These are phyloP conservation scores for Primulina eburnea DNA, from an alignment of 257 asterid genomes.

Conservation along the genomic window DNA sequence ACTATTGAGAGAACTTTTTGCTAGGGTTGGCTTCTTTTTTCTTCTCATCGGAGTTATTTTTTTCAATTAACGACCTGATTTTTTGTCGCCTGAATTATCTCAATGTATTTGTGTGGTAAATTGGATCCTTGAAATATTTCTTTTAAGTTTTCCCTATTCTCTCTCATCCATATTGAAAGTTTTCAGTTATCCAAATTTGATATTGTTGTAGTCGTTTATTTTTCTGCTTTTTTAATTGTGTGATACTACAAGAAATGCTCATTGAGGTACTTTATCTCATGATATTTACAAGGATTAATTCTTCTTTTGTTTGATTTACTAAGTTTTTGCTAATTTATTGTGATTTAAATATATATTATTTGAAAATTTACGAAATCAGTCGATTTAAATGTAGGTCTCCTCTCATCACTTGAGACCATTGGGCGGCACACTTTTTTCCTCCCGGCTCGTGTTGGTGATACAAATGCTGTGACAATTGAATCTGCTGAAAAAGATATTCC, in stretches of 20 bases:
- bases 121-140: no score
- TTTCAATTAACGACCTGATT: no score
- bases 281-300: neutral
- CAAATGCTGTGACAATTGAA: conserved; percentile 36
- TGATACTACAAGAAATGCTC: neutral
- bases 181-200: neutral
- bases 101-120: no score
- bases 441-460: conserved; percentile 42
- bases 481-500: conserved; percentile 32
- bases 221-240: neutral
- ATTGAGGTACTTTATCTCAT: neutral
- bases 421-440: conserved; percentile 26
- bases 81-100: no score
- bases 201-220: neutral
- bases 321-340: neutral
- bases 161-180: neutral
- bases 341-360: conserved; percentile 5
- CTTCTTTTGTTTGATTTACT: neutral
- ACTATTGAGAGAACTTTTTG: no score
- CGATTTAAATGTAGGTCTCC: conserved; percentile 34
- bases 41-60: no score
- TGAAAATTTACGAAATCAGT: neutral
- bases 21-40: no score
- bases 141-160: no score
- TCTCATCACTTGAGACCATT: conserved; percentile 25